These are phyloP conservation scores for Suillus discolor DNA, from an alignment of 768 basidiomycete genomes.

Conservation along the genomic window DNA sequence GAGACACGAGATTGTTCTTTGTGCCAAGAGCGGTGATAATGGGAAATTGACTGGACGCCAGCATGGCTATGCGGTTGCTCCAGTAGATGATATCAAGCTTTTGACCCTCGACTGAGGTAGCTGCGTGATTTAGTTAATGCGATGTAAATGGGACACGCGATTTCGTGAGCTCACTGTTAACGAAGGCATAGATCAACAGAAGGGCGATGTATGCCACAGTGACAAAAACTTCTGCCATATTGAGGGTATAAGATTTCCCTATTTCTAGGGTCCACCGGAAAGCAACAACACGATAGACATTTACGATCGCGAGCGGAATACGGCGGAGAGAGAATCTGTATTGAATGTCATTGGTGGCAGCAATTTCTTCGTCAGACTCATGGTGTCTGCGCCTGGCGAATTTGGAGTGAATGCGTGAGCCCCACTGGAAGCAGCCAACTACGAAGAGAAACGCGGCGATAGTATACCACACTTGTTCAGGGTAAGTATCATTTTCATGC, in stretches of 20 bases:
- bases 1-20: conserved; percentile 39
- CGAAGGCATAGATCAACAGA: conserved; percentile 38
- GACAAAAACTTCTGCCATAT: conserved; percentile 43
- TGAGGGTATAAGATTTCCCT: conserved; percentile 36
- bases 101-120: conserved; percentile 20
- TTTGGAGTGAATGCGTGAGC: conserved; percentile 16
- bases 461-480: conserved; percentile 17
- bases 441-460: conserved; percentile 15
- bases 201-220: conserved; percentile 39
- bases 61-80: conserved; percentile 33
- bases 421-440: conserved; percentile 25
- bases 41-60: conserved; percentile 39
- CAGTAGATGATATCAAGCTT: conserved; percentile 31
- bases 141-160: background rate
- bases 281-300: conserved; percentile 37
- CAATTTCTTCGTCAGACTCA: conserved; percentile 11
- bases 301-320: conserved; percentile 34
- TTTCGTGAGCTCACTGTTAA: conserved; percentile 36
- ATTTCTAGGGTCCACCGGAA: conserved; percentile 41
- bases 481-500: conserved; percentile 10
- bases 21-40: conserved; percentile 45
- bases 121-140: conserved; percentile 13
- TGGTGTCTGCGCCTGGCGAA: conserved; percentile 13
- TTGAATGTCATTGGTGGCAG: background rate
- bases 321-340: conserved; percentile 18